These are phyloP conservation scores for Colletotrichum karsti DNA, from an alignment of 2,329 filamentous ascomycete genomes.

Conservation along the genomic window DNA sequence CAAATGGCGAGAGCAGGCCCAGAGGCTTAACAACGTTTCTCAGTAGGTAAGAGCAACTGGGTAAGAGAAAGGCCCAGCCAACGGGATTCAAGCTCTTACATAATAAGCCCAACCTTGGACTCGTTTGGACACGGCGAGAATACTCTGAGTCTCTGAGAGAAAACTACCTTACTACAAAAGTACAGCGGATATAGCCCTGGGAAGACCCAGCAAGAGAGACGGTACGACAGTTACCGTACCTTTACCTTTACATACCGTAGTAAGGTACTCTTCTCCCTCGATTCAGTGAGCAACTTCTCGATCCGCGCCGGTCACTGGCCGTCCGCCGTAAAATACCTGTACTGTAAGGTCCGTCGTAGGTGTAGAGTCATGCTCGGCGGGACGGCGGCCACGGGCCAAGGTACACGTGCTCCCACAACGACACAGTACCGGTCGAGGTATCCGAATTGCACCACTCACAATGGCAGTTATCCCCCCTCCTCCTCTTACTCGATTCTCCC, in stretches of 20 bases:
- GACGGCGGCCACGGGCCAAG: background rate
- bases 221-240: background rate
- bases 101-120: slow-evolving; percentile 24
- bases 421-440: slow-evolving; percentile 12
- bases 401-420: slow-evolving; percentile 21
- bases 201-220: slow-evolving; percentile 2
- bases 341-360: background rate
- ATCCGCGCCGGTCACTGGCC: slow-evolving; percentile 2
- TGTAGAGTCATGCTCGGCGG: background rate
- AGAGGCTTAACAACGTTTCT: background rate
- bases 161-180: background rate
- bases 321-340: background rate
- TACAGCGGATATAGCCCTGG: background rate
- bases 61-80: slow-evolving; percentile 18
- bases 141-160: background rate
- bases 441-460: background rate
- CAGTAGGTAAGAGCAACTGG: slow-evolving; percentile 25
- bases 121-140: background rate
- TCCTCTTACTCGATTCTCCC: slow-evolving; percentile 12
- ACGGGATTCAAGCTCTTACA: slow-evolving; percentile 29
- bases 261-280: too few relatives aligned
- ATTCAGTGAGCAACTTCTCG: slow-evolving; percentile 18
- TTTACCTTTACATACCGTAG: too few relatives aligned
- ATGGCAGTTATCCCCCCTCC: background rate
- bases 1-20: slow-evolving; percentile 12